Conservation (phyloP, 2,329 filamentous ascomycete species). For the Aspergillus neoniger region DNA sequence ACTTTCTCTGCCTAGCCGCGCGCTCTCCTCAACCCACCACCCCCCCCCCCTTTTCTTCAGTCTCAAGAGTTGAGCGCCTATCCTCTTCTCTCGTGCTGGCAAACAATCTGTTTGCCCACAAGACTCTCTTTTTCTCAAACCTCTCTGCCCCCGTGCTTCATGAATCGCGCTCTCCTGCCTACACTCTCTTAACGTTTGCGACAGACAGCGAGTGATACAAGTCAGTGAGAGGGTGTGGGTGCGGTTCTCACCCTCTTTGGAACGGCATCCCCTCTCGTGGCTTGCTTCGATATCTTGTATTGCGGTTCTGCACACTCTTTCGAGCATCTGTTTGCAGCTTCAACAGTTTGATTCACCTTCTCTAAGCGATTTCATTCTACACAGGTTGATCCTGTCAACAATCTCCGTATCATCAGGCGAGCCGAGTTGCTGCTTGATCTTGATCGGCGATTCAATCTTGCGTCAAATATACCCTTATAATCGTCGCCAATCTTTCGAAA, state of each 20-base stretch:
- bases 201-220: slow-evolving; percentile 1
- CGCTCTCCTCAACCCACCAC: not conserved
- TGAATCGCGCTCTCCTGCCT: not conserved
- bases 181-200: not conserved
- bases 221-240: not conserved
- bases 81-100: not conserved
- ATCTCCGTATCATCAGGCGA: slow-evolving; percentile 12
- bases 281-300: slow-evolving; percentile 3
- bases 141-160: not conserved
- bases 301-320: not conserved
- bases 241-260: not conserved
- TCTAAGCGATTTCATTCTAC: slow-evolving; percentile 17
- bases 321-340: not conserved
- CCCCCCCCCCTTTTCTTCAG: not conserved
- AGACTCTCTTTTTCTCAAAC: not conserved
- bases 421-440: slow-evolving; percentile 10
- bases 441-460: not conserved
- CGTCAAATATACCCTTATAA: slow-evolving; percentile 13
- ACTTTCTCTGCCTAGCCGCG: not conserved
- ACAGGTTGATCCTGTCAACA: slow-evolving; percentile 35
- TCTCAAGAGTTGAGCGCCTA: not conserved
- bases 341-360: not conserved
- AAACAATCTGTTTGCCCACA: not conserved
- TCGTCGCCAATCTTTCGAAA: not conserved
- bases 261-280: not conserved